Evolutionary conservation across 768 basidiomycete species (phyloP), one percentile per base, ranked within the genome.

Genomic region (Suillus spraguei): DNA sequence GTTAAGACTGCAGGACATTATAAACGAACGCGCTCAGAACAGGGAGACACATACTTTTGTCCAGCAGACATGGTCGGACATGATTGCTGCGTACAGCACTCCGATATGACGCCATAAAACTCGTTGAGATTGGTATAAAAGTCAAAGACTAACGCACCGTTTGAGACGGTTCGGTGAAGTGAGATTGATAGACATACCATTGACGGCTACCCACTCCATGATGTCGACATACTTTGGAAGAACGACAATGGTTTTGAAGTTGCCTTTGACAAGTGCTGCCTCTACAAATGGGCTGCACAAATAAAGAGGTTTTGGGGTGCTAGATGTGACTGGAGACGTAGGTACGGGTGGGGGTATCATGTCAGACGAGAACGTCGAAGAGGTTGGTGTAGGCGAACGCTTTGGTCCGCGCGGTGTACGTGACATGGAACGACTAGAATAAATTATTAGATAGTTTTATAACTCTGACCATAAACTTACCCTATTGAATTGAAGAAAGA

Each of bases 221-320:
- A 94, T 89, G 72, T 97, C 94, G 35, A 93, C 90, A 69, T 96
- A 97, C 75, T 97, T 97, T 8, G 97, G 97, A 60, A 95, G 83
- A 78, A 95, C 91, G 63, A 98, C 95, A 70, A 99, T 98, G 4
- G 95, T 97, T 81, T 97, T 98, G 82, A 97, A 98, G 77, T 95
- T 97, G 28, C 97, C 97, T 76, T 97, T 98, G 64, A 99, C 96
- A 50, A 99, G 84, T 0, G 97, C 94, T 2, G 95, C 91, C 69
- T 97, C 95, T 61, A 92, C 94, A 75, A 99, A 99, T 4, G 96
- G 96, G 60, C 92, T 91, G 76, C 91, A 97, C 13, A 98, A 84
- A 72, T 97, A 97, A 20, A 98, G 79, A 1, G 92, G 90, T 67
- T 92, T 93, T 24, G 69, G 65, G 3, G 65, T 60, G 5, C 46